Conservation (phyloP, 2,329 filamentous ascomycete species). For the Meredithiella fracta region DNA sequence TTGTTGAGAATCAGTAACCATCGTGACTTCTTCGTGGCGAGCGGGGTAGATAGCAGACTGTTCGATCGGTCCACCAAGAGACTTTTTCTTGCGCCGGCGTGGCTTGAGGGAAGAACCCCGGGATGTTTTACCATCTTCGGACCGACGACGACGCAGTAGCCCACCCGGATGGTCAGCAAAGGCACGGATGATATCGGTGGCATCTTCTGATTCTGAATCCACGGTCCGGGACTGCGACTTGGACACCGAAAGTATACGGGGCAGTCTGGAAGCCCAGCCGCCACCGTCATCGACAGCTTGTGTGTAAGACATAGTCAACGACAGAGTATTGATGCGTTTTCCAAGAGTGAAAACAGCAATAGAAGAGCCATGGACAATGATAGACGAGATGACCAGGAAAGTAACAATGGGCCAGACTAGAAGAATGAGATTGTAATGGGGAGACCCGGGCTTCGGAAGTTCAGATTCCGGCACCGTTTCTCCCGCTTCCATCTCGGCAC, state of each 20-base stretch:
- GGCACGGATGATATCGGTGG: slow-evolving; percentile 16
- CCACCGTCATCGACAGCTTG: slow-evolving; percentile 68
- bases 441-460: slow-evolving; percentile 37
- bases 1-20: background rate
- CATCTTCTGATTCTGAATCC: slow-evolving; percentile 51
- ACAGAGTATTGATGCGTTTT: slow-evolving; percentile 94
- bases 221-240: slow-evolving; percentile 80
- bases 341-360: slow-evolving; percentile 94
- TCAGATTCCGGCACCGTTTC: slow-evolving; percentile 55
- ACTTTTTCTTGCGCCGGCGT: slow-evolving; percentile 48
- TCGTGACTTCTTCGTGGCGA: slow-evolving; percentile 7
- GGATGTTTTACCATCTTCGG: slow-evolving; percentile 14
- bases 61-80: slow-evolving; percentile 68
- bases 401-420: slow-evolving; percentile 92
- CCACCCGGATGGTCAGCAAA: slow-evolving; percentile 48
- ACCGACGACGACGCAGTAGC: slow-evolving; percentile 53
- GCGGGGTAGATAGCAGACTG: slow-evolving; percentile 76
- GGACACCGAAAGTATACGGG: slow-evolving; percentile 47
- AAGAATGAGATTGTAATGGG: slow-evolving; percentile 55
- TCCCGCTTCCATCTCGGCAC: slow-evolving; percentile 73
- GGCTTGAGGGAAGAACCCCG: slow-evolving; percentile 26
- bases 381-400: slow-evolving; percentile 87
- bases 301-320: slow-evolving; percentile 91
- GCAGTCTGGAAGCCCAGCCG: slow-evolving; percentile 87
- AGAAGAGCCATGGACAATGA: slow-evolving; percentile 92